A percentile compares a stretch with the other conserved stretches of the same genome.
These are phyloP conservation scores for Nepenthes gracilis DNA, from an alignment of 148 eudicot genomes.

Conservation along the genomic window DNA sequence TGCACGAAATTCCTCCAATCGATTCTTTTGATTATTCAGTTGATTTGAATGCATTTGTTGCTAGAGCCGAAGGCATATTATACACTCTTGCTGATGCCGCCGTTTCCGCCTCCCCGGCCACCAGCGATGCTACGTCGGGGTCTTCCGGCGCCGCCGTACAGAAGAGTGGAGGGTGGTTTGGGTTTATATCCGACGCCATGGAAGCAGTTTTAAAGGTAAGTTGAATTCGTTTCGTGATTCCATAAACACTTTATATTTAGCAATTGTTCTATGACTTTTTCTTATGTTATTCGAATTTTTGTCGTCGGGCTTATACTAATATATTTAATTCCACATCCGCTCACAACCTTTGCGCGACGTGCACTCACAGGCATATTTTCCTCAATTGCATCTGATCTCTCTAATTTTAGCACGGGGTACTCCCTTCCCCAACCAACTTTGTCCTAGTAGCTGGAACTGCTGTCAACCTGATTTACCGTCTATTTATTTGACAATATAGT, in stretches of 20 bases:
- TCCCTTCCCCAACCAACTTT: too few species aligned
- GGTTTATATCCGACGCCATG: constrained; percentile 85
- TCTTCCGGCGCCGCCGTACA: constrained; percentile 21
- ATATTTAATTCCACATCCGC: too few species aligned
- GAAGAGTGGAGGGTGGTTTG: constrained; percentile 94
- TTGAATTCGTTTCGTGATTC: background rate
- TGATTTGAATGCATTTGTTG: constrained; percentile 35
- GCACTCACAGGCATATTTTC: too few species aligned
- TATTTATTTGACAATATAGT: too few species aligned
- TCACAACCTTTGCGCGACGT: too few species aligned
- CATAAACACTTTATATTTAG: background rate
- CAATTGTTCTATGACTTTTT: background rate
- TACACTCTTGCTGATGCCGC: constrained; percentile 94
- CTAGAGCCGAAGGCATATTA: constrained; percentile 52
- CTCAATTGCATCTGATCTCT: too few species aligned
- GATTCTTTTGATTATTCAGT: constrained; percentile 23
- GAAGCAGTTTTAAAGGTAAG: constrained; percentile 87
- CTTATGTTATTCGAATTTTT: background rate
- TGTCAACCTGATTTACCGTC: too few species aligned
- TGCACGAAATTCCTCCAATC: constrained; percentile 53
- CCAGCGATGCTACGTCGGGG: constrained; percentile 19
- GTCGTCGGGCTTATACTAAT: background rate
- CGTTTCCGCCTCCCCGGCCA: constrained; percentile 45
- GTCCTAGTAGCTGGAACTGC: too few species aligned
- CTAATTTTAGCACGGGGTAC: too few species aligned